Evolutionary conservation across 1,284 basidiomycete species (phyloP), one percentile per base, ranked within the genome.

Genomic region (Trametes versicolor): DNA sequence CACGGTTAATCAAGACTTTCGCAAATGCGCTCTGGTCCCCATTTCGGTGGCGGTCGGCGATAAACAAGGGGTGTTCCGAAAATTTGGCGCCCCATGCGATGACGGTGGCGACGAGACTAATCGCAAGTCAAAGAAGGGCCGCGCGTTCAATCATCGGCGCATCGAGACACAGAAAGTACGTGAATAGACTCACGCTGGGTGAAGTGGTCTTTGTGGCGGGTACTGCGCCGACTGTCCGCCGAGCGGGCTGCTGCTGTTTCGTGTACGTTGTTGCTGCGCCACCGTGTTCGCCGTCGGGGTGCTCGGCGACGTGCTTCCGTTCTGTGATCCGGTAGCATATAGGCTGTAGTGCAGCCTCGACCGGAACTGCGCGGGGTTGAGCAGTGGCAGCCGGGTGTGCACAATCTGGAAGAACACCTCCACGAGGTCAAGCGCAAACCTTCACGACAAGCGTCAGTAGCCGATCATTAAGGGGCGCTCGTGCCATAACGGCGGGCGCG

Each of bases 51-150:
- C 95, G 85, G 79, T 97, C 96, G 32, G 88, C 86, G 7, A 89
- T 82, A 52, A 97, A 86, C 66, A 95, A 79, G 0, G 91, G 89
- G 74, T 96, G 92, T 71, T 97, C 94, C 12, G 93, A 93, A 76
- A 97, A 97, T 72, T 96, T 95, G 48, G 94, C 90, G 23, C 96
- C 96, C 91, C 94, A 97, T 0, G 95, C 94, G 53, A 98, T 82
- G n/a, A 96, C 90, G 0, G 92, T 91, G 4, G 96, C 95, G 43
- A 97, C 84, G 19, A 96, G 82, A 2, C 75, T 76, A 58, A 25
- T 19, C 32, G 29, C 23, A 19, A 55, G 25, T 15, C 2, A 36
- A 8, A 10, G 17, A 37, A 53, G 52, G 15, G 41, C n/a, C 39
- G 21, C 12, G 52, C 39, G 34, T 50, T 10, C 15, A 45, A 36